These are phyloP conservation scores for Cercospora zeae-maydis DNA, from an alignment of 2,329 filamentous ascomycete genomes.

Conservation along the genomic window DNA sequence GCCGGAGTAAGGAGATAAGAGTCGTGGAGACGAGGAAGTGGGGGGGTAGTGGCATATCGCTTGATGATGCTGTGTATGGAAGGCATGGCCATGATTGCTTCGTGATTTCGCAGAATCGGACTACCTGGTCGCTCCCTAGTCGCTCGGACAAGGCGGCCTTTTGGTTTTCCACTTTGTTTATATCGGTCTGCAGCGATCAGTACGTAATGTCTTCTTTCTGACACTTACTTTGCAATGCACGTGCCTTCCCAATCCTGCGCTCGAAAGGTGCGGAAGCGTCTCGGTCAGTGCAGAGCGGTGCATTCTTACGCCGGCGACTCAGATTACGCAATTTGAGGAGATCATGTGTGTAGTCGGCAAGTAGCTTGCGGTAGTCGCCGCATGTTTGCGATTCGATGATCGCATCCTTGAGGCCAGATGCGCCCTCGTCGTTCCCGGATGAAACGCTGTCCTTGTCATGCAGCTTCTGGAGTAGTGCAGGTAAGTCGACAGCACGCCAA, in stretches of 20 bases:
- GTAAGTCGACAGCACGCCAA: not conserved
- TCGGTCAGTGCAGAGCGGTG: not conserved
- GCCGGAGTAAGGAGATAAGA: no score
- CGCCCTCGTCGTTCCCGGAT: not conserved
- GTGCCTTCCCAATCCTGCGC: not conserved
- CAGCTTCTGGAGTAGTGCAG: not conserved
- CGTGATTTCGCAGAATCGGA: no score
- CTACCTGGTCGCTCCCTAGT: not conserved
- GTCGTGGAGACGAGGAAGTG: no score
- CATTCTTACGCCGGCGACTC: not conserved
- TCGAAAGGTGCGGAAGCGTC: not conserved
- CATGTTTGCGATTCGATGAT: not conserved
- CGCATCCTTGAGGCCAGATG: not conserved
- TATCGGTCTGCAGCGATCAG: not conserved
- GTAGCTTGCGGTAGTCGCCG: not conserved
- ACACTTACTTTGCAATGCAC: not conserved
- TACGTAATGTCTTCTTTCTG: not conserved
- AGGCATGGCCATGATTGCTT: no score
- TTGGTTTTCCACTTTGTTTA: not conserved
- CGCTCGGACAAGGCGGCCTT: not conserved
- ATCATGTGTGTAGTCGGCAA: not conserved
- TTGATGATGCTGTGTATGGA: no score
- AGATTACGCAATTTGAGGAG: not conserved
- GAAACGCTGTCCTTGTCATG: not conserved
- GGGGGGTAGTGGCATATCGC: no score